Conservation (phyloP, 2,329 filamentous ascomycete species). For the Chrysoporthe austroafricana region DNA sequence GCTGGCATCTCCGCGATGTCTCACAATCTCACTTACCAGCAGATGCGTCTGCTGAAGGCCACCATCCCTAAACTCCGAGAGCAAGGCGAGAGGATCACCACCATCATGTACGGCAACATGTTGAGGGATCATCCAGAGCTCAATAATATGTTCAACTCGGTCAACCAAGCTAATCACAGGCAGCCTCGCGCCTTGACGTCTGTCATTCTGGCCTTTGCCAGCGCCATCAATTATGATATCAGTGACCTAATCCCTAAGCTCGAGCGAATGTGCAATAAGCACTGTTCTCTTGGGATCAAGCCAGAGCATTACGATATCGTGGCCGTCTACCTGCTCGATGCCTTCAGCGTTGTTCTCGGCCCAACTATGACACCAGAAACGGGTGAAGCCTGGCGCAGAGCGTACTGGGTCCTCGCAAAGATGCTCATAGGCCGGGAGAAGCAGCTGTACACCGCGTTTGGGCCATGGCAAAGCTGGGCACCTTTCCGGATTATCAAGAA, state of each 20-base stretch:
- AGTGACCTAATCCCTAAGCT: slow-evolving; percentile 57
- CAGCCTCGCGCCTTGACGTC: slow-evolving; percentile 65
- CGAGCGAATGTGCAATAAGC: slow-evolving; percentile 70
- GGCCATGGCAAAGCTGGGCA: slow-evolving; percentile 69
- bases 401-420: slow-evolving; percentile 74
- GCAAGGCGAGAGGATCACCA: slow-evolving; percentile 70
- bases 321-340: slow-evolving; percentile 67
- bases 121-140: slow-evolving; percentile 67
- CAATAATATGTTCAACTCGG: slow-evolving; percentile 71
- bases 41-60: slow-evolving; percentile 68
- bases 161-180: slow-evolving; percentile 65
- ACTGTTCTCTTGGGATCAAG: slow-evolving; percentile 69
- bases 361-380: slow-evolving; percentile 67
- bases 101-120: slow-evolving; percentile 74
- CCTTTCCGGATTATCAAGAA: slow-evolving; percentile 69
- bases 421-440: slow-evolving; percentile 71
- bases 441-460: slow-evolving; percentile 63
- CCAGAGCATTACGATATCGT: slow-evolving; percentile 74
- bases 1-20: slow-evolving; percentile 15
- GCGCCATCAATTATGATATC: slow-evolving; percentile 66
- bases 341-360: slow-evolving; percentile 70
- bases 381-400: slow-evolving; percentile 69
- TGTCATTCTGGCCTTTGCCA: slow-evolving; percentile 71
- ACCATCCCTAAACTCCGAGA: slow-evolving; percentile 71
- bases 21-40: slow-evolving; percentile 50